Evolutionary conservation across 192 early-diverging fungal species (phyloP), one percentile per base, ranked within the genome.

Genomic region (Backusella luteola): DNA sequence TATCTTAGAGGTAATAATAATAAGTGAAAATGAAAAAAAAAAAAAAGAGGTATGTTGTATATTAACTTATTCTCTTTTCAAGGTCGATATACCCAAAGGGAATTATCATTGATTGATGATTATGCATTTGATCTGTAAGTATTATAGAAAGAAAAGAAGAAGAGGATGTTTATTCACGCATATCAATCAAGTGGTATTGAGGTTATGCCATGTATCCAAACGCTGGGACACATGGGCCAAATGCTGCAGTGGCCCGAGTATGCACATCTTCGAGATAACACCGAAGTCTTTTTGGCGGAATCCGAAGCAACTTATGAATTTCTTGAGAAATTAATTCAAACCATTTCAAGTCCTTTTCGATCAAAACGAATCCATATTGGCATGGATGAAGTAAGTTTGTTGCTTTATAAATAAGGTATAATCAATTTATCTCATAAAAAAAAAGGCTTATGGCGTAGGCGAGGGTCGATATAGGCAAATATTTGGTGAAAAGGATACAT

Each of bases 151-250:
- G 32, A 32, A n/a, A 73, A 35, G 7, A 53, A 15, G 17, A 14
- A 21, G 21, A 3, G 12, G 12, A 17, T 9, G 17, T n/a, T 49
- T 4, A 19, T 1, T 46, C 21, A 42, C 26, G 17, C n/a, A 21
- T 56, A 15, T 32, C 35, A 35, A 36, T 9, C 4, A 52, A 86
- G 91, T 76, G 95, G 95, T 12, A 92, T 96, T 39, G 95, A 96
- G 77, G 91, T 95, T 5, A 90, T 96, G 26, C 89, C 95, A 19
- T 96, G 95, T 76, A 96, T 96, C 46, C 95, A 96, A 83, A 96
- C 94, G 11, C 80, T 96, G 73, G 95, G 95, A 5, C 95, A 96
- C 76, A 76, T 96, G 72, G 95, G 95, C 1, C 95, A 96, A 78
- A 89, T 96, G 23, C 82, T 96, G 66, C 95, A 96, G 81, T 96